phyloP scores from a whole-genome alignment of 176 grass and related monocot genomes.

The Hsuehochloa calcarea region DNA sequence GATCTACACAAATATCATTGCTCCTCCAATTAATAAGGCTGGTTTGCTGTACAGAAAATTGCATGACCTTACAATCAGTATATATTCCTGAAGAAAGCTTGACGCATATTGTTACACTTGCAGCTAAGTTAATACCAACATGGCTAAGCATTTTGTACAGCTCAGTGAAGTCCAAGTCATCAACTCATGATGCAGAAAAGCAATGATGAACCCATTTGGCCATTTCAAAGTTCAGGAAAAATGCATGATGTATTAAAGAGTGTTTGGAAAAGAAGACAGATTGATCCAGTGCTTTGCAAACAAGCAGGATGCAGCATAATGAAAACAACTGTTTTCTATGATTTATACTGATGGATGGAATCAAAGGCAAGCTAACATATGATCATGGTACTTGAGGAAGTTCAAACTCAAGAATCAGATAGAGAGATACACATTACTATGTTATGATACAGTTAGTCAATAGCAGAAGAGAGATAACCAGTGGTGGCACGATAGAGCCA shows the following conservation, averaged over 20 bases:
- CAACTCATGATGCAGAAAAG: slow-evolving; percentile 7
- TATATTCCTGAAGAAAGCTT: slow-evolving; percentile 5
- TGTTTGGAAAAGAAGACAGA: slow-evolving; percentile 9
- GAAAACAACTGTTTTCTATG: not conserved
- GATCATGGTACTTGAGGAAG: not conserved
- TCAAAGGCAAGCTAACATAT: slow-evolving; percentile 13
- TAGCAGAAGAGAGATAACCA: slow-evolving; percentile 9
- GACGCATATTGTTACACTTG: slow-evolving; percentile 2
- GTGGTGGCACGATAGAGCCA: not conserved
- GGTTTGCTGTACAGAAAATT: not conserved
- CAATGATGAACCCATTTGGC: not conserved
- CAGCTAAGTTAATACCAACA: slow-evolving; percentile 8
- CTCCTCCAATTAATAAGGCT: not conserved
- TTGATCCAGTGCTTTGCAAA: not conserved
- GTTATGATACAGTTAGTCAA: not conserved
- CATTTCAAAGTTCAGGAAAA: not conserved
- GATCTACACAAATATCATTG: slow-evolving; percentile 16
- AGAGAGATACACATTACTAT: not conserved
- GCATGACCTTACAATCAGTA: not conserved
- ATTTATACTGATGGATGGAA: not conserved
- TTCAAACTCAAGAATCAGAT: slow-evolving; percentile 2
- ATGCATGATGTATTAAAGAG: not conserved
- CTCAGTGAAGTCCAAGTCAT: slow-evolving; percentile 7
- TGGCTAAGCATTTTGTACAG: slow-evolving; percentile 15
- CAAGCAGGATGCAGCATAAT: not conserved